phyloP scores from a whole-genome alignment of 2,329 filamentous ascomycete species.

The Mycocentrospora acerina region DNA sequence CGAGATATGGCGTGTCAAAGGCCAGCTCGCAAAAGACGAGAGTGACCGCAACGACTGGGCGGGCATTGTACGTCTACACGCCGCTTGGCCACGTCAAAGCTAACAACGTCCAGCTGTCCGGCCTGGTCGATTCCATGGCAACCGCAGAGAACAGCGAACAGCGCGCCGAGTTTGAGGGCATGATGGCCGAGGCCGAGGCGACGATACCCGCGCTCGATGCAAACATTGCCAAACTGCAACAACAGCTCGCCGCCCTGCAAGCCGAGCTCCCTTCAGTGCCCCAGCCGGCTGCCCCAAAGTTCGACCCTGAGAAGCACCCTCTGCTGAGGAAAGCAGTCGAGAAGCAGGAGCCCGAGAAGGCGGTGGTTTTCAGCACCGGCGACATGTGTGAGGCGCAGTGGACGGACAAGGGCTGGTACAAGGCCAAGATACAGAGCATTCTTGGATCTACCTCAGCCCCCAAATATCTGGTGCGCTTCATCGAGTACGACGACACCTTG shows the following conservation, averaged over 20 bases:
- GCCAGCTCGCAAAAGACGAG: constrained; percentile 24
- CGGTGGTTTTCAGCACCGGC: constrained; percentile 75
- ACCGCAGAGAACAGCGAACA: constrained; percentile 79
- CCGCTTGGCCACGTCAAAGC: background rate
- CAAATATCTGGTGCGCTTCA: constrained; percentile 94
- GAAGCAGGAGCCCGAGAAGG: constrained; percentile 35
- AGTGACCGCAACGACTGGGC: constrained; percentile 21
- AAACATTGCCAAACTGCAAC: constrained; percentile 63
- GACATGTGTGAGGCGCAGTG: constrained; percentile 90
- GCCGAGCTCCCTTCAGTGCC: constrained; percentile 49
- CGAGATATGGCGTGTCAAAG: constrained; percentile 28
- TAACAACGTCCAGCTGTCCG: constrained; percentile 12
- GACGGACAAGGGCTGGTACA: constrained; percentile 88
- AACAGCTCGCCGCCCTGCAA: constrained; percentile 66
- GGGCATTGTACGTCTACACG: constrained; percentile 7
- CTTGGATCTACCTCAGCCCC: constrained; percentile 89
- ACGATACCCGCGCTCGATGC: constrained; percentile 78
- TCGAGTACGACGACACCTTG: constrained; percentile 86
- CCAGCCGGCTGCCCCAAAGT: constrained; percentile 55
- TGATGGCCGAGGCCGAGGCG: constrained; percentile 79
- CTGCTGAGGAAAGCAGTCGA: constrained; percentile 60
- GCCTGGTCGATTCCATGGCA: constrained; percentile 77
- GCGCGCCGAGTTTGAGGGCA: constrained; percentile 61
- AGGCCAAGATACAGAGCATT: constrained; percentile 88
- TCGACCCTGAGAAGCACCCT: constrained; percentile 78